Base-by-base conservation (phyloP, 768 basidiomycete species). In the Rhizopogon salebrosus region DNA sequence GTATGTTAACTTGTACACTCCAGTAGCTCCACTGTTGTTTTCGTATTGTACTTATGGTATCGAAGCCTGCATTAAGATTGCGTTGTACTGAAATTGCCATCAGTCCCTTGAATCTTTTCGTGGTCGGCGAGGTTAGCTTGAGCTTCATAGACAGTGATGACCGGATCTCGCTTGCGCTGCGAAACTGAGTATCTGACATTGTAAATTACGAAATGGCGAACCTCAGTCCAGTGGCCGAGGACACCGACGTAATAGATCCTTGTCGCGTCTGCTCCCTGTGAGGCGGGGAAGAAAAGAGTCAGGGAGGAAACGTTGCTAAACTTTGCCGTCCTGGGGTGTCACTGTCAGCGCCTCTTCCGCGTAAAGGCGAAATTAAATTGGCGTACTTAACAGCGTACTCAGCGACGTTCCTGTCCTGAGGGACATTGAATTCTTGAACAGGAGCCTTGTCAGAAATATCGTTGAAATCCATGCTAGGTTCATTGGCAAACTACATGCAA, bases 91-190 rank as follows among this genome's bases (percentile, higher is more conserved):
- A 81, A 73, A 54, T 73, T 75, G 8, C 83, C 82, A 34, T 85
- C 84, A 41, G 80, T 84, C n/a, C 91, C 90, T 61, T 83, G 84
- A 43, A 92, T 87, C 70, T 91, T 92, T 55, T 83, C 77, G 59
- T 95, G 94, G 64, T 95, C 94, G 1, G 91, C 88, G 27, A 88
- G 72, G 58, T 92, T 93, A 8, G 94, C 89, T 57, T 89, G 87
- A 0, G 88, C 71, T 68, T 97, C 94, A 60, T 95, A 97, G 11
- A 95, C 83, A 0, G 92, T 86, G 51, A 95, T 80, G 36, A 91
- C 78, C 1, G 93, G 90, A 54, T 85, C 80, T 46, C 74, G 73
- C 62, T 89, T 92, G 39, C 87, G 79, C 91, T 95, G 60, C 13
- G 37, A 49, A 38, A 20, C 22, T 22, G 20, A n/a, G 51, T 48